Percentiles rank a stretch among this genome's conserved stretches.
Conservation (phyloP, 2,329 filamentous ascomycete species). For the Ustilaginoidea virens region DNA sequence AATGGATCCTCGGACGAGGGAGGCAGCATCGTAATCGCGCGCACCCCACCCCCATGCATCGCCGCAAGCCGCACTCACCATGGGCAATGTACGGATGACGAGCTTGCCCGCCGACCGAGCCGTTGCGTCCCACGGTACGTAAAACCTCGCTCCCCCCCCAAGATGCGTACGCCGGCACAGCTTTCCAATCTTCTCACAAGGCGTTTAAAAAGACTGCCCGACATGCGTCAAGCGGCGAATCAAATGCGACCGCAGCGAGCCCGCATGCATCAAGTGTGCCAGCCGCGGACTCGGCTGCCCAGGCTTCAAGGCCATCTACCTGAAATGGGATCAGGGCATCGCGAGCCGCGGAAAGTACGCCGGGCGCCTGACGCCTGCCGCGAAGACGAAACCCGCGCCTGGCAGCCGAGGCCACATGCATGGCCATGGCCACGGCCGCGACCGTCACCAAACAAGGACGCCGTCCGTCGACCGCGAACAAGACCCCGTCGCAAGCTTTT, state of each 20-base stretch:
- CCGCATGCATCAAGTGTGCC: conserved; percentile 8
- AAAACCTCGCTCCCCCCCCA: background rate
- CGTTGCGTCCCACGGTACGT: conserved; percentile 7
- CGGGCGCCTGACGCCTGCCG: conserved; percentile 5
- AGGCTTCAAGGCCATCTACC: conserved; percentile 7
- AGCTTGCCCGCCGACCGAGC: conserved; percentile 6
- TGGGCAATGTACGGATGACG: conserved; percentile 8
- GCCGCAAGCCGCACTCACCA: background rate
- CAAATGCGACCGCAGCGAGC: conserved; percentile 9
- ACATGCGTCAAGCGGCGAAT: conserved; percentile 8
- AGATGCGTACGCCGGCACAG: background rate
- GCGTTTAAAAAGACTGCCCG: conserved; percentile 6
- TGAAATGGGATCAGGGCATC: conserved; percentile 10
- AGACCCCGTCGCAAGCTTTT: too few species aligned
- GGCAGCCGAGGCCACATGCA: background rate
- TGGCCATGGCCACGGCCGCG: too few species aligned
- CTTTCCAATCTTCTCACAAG: background rate
- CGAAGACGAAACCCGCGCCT: background rate
- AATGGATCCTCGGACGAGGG: too few species aligned
- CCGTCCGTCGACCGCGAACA: too few species aligned
- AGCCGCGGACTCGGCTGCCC: conserved; percentile 7
- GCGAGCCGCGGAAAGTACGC: conserved; percentile 9
- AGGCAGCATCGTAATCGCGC: too few species aligned
- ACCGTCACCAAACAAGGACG: too few species aligned
- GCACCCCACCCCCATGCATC: too few species aligned